Evolutionary conservation across 2,329 filamentous ascomycete genomes (phyloP).

Genomic region (Colletotrichum acutatum): DNA sequence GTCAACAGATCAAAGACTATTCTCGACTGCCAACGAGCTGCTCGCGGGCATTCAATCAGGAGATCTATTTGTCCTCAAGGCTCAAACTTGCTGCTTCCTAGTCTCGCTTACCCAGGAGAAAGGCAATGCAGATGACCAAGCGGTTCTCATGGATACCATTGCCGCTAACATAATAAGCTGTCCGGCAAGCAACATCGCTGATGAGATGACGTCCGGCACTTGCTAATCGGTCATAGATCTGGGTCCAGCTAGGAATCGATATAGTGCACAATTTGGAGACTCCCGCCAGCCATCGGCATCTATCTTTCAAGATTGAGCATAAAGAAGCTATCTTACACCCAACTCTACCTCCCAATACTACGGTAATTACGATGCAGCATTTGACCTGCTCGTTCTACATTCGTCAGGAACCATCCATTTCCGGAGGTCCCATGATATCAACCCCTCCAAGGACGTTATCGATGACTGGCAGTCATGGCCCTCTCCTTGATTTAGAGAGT

Average conservation of each 20-base stretch:
- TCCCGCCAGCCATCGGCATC: not conserved
- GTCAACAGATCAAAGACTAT: not conserved
- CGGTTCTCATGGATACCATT: not conserved
- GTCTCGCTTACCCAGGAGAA: conserved; percentile 1
- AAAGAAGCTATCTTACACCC: conserved; percentile 46
- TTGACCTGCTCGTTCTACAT: conserved; percentile 26
- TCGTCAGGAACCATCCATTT: not conserved
- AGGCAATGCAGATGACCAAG: not conserved
- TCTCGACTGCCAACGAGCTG: conserved; percentile 9
- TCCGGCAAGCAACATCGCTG: not conserved
- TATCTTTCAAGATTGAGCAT: conserved; percentile 51
- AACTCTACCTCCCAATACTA: conserved; percentile 41
- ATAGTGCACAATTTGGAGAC: not conserved
- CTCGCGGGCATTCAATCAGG: not conserved
- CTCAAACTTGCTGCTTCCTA: not conserved
- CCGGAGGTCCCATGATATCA: not conserved
- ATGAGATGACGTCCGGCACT: not conserved
- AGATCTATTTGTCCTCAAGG: conserved; percentile 1
- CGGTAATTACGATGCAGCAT: conserved; percentile 41
- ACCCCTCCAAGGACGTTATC: not conserved
- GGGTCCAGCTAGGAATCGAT: conserved; percentile 26
- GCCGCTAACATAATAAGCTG: not conserved
- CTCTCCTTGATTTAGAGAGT: not conserved
- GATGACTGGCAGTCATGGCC: not conserved
- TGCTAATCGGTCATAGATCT: conserved; percentile 12